These are phyloP conservation scores for Pseudogymnoascus sp. DNA, from an alignment of 2,329 filamentous ascomycete genomes.

Conservation along the genomic window DNA sequence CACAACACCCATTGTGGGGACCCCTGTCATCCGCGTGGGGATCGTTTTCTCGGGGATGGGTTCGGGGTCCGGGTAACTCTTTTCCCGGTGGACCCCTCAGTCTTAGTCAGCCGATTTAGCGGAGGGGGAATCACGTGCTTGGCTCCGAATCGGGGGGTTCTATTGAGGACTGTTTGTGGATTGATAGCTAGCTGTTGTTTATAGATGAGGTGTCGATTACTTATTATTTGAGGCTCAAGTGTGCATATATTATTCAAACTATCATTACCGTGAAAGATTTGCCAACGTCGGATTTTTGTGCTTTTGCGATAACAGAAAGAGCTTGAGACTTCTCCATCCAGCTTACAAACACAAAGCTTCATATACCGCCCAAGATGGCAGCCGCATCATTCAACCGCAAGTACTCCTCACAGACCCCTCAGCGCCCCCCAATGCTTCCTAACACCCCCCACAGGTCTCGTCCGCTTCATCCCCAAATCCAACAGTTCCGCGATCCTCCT, in stretches of 20 bases:
- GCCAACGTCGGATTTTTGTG: background rate
- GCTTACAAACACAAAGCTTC: background rate
- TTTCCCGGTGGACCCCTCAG: background rate
- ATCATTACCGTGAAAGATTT: background rate
- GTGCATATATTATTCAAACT: background rate
- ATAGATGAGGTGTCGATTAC: background rate
- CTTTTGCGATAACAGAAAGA: background rate
- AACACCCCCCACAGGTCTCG: constrained; percentile 37
- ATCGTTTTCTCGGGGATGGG: background rate
- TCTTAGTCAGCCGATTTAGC: background rate
- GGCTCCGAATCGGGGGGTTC: background rate
- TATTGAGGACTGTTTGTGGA: background rate
- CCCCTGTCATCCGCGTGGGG: background rate
- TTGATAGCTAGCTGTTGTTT: background rate
- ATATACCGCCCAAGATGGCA: background rate
- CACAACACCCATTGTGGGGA: constrained; percentile 4
- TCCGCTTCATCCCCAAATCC: constrained; percentile 48
- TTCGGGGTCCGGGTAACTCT: background rate
- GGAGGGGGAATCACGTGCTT: too few relatives aligned
- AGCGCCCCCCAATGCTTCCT: background rate
- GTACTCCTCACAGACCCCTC: background rate
- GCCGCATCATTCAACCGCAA: constrained; percentile 7
- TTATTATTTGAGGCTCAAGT: constrained; percentile 1
- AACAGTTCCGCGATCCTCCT: constrained; percentile 40
- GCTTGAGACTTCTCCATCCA: background rate